Evolutionary conservation across 441 rosid species (phyloP), one percentile per base, ranked within the genome.

Genomic region (Arabidopsis hybrid): DNA sequence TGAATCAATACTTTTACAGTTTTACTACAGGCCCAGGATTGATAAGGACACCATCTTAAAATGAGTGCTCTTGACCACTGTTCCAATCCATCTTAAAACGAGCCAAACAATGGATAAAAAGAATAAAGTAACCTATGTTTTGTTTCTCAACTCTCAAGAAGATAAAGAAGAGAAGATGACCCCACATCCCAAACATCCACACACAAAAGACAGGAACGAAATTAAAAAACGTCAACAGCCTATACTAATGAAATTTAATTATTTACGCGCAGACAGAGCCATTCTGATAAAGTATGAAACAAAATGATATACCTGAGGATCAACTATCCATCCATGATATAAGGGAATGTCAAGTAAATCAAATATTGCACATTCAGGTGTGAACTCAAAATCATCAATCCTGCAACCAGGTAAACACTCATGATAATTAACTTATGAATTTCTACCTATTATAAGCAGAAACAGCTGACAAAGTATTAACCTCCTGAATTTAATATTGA

Each of bases 301-400:
- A 67, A 60, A 60, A 46, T 35, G 49, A 45, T 38, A 49, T 84
- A 90, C 99, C 93, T 88, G 96, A 46, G 97, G 88, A 89, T 96
- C 98, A 73, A 93, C 96, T 72, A 96, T 96, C 99, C 99, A 96
- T 74, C 98, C 99, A 84, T 96, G 98, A 83, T 85, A 93, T 21
- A 93, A 73, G 51, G 97, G 98, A 77, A 96, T 93, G 86, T 93
- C 97, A 29, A 96, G 90, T 78, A 96, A 84, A 84, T 93, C 98
- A 90, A 91, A 96, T 80, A 96, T 93, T 26, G 97, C 97, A 81
- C 98, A 89, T 76, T 93, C 99, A 16, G 81, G 93, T 60, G 97
- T 96, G 77, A 91, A 93, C 88, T 96, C 99, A 58, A 96, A 96
- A 85, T 93, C 99, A 85, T 86, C 91, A 86, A 96, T 90, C 87